A percentile compares a stretch with the other conserved stretches of the same genome.
These are phyloP conservation scores for Esteya vermicola DNA, from an alignment of 2,329 filamentous ascomycete species.

Conservation along the genomic window DNA sequence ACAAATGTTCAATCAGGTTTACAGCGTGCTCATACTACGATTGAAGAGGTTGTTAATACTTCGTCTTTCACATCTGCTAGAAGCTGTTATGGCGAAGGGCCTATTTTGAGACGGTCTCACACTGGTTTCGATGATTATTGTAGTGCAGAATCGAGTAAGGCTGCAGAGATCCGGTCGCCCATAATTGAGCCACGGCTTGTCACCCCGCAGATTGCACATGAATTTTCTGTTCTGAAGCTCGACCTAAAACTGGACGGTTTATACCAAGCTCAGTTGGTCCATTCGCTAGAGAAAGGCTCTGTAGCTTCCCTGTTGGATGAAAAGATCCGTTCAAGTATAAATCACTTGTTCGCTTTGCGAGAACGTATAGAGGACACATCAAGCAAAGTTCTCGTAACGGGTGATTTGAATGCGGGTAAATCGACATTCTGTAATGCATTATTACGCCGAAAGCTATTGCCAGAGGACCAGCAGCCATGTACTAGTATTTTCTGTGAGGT, in stretches of 20 bases:
- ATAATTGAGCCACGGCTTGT: conserved; percentile 62
- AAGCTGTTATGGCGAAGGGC: neutral
- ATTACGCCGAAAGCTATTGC: conserved; percentile 77
- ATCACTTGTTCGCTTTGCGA: conserved; percentile 71
- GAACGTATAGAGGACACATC: conserved; percentile 95
- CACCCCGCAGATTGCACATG: conserved; percentile 82
- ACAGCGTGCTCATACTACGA: conserved; percentile 47
- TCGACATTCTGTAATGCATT: conserved; percentile 99
- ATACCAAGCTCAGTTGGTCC: conserved; percentile 80
- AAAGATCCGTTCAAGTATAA: conserved; percentile 86
- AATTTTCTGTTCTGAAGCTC: conserved; percentile 90
- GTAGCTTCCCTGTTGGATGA: conserved; percentile 84
- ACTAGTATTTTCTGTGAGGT: conserved; percentile 99
- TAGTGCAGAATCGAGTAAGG: conserved; percentile 57
- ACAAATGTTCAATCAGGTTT: conserved; percentile 44
- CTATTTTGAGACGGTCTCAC: conserved; percentile 43
- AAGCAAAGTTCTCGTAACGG: conserved; percentile 91
- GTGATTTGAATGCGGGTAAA: conserved; percentile 93
- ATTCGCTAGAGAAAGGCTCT: conserved; percentile 84
- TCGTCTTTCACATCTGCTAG: neutral
- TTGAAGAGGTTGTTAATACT: conserved; percentile 27
- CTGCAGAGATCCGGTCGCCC: conserved; percentile 44
- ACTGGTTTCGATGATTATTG: conserved; percentile 52
- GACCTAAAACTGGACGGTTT: conserved; percentile 81
- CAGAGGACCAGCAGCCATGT: conserved; percentile 95